Percentiles rank a stretch among this genome's conserved stretches.
Evolutionary conservation across 2,329 filamentous ascomycete genomes (phyloP).

Genomic region (Arthrobotrys conoides): DNA sequence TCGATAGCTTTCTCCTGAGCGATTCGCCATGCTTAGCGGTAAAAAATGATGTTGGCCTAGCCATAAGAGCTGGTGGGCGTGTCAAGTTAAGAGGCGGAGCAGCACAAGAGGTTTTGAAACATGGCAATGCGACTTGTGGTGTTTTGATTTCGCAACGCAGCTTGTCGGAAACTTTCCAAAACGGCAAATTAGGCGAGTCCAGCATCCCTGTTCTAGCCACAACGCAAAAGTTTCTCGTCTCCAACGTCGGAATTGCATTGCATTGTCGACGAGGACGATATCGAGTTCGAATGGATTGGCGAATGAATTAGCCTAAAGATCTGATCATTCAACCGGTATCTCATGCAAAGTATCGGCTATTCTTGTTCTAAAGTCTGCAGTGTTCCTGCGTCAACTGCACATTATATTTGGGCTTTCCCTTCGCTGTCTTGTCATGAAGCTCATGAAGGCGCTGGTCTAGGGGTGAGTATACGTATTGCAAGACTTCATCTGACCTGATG

Average conservation of each 20-base stretch:
- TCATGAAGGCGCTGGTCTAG: background rate
- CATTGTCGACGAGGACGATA: conserved; percentile 4
- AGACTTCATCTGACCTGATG: background rate
- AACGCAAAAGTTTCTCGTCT: conserved; percentile 40
- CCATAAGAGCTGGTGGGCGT: conserved; percentile 25
- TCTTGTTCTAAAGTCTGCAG: background rate
- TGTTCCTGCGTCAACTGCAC: background rate
- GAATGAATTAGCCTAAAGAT: conserved; percentile 41
- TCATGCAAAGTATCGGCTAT: background rate
- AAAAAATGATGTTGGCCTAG: conserved; percentile 11
- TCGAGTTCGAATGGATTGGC: background rate
- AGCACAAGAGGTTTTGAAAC: conserved; percentile 49
- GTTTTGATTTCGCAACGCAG: conserved; percentile 51
- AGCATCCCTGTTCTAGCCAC: background rate
- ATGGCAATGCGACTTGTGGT: conserved; percentile 56
- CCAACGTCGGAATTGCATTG: background rate
- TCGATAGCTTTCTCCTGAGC: conserved; percentile 50
- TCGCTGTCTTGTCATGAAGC: background rate
- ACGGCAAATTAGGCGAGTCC: conserved; percentile 47
- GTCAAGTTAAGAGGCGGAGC: conserved; percentile 53
- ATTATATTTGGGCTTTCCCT: background rate
- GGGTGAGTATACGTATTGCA: background rate
- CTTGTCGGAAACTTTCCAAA: conserved; percentile 25
- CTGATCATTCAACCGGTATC: conserved; percentile 24
- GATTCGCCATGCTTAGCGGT: conserved; percentile 45